A percentile compares a stretch with the other conserved stretches of the same genome.
Evolutionary conservation across 164 flowering plant genomes (phyloP).

Genomic region (Magnolia officinalis): DNA sequence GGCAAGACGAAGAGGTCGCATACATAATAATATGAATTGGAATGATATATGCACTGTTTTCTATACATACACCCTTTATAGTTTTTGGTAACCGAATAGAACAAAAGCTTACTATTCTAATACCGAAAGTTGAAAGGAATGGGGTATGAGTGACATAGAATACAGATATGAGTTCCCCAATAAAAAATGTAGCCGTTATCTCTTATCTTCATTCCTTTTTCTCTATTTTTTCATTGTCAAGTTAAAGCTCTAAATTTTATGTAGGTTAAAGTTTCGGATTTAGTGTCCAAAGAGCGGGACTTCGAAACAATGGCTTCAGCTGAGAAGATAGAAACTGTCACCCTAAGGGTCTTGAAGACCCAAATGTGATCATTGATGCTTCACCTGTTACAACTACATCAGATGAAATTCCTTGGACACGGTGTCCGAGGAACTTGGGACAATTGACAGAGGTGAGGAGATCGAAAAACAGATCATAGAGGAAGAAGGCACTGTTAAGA

Average conservation of each 20-base stretch:
- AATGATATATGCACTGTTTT: neutral
- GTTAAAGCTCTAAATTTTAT: neutral
- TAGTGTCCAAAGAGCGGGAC: neutral
- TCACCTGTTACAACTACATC: neutral
- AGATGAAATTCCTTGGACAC: neutral
- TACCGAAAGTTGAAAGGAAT: neutral
- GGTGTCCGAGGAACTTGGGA: slow-evolving; percentile 4
- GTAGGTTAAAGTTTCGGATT: neutral
- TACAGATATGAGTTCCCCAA: slow-evolving; percentile 4
- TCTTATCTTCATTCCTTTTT: too few species aligned
- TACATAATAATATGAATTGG: neutral
- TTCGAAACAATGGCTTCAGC: neutral
- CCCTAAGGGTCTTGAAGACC: neutral
- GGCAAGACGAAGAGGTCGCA: neutral
- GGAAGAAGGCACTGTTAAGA: neutral
- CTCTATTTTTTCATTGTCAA: too few species aligned
- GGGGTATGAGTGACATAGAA: slow-evolving; percentile 5
- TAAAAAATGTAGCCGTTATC: neutral
- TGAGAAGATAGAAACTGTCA: neutral
- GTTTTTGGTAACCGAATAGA: neutral
- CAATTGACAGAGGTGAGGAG: neutral
- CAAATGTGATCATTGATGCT: neutral
- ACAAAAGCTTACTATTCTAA: neutral
- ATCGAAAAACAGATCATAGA: neutral
- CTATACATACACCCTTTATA: neutral